These are phyloP conservation scores for Deuterostichococcus epilithicus DNA, from an alignment of 139 green algal species.

Conservation along the genomic window DNA sequence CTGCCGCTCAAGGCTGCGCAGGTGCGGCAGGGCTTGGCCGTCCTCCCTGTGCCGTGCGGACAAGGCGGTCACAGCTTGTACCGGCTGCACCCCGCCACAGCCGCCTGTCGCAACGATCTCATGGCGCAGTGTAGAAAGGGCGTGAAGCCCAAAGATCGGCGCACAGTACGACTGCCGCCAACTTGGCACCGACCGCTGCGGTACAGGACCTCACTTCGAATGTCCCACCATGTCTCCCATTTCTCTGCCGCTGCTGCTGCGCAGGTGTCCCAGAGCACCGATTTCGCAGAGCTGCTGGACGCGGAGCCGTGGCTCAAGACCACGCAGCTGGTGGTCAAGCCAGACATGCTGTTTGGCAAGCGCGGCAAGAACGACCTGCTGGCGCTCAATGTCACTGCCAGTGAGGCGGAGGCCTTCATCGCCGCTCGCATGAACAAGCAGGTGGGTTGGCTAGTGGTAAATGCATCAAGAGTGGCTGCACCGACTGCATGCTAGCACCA, in stretches of 20 bases:
- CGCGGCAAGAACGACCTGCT: conserved; percentile 92
- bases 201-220: conserved; percentile 4
- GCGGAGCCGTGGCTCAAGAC: conserved; percentile 63
- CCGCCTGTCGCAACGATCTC: background rate
- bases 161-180: too few relatives aligned
- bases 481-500: background rate
- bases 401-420: conserved; percentile 70
- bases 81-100: background rate
- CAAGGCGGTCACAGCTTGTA: background rate
- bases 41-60: background rate
- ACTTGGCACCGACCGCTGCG: too few relatives aligned
- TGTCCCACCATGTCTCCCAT: conserved; percentile 29
- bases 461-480: conserved; percentile 21
- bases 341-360: conserved; percentile 95
- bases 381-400: conserved; percentile 65
- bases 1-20: conserved; percentile 65
- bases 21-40: conserved; percentile 13
- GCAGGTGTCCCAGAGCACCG: conserved; percentile 47
- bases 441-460: conserved; percentile 22
- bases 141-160: too few relatives aligned
- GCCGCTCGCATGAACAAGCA: conserved; percentile 61
- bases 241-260: background rate
- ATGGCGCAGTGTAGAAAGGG: too few relatives aligned
- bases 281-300: conserved; percentile 60
- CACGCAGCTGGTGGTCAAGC: conserved; percentile 86